Base-by-base conservation (phyloP, 176 grass and related monocot species). In the Bolboschoenus planiculmis region DNA sequence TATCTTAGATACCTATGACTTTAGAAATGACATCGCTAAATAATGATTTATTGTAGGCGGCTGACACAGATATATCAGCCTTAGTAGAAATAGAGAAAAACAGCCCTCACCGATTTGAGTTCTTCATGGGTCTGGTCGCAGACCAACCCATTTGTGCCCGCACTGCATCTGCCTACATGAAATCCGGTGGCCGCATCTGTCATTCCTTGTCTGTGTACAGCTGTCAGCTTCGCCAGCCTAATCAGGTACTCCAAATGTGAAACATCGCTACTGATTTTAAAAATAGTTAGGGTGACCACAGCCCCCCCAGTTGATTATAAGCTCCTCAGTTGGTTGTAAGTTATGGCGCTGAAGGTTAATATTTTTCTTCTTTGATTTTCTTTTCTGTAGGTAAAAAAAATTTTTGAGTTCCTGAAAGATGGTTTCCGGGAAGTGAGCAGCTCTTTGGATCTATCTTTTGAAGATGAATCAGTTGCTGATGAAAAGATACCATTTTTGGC, bases 31-130 rank as follows among this genome's bases (percentile, higher is more conserved):
- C 23, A 29, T 51, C 10, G 16, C 8, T 47, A 61, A 48, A 7
- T 85, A 16, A 50, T 83, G 15, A 83, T 35, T 31, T 80, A 57
- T 91, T 88, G 57, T 83, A 99, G 96, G 96, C 96, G 62, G 89
- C 87, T 55, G 96, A 99, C 84, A 99, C 96, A 72, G 96, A 99
- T 87, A 99, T 95, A 80, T 99, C 96, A 50, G 96, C 96, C 67
- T 85, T 99, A 51, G 96, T 99, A 34, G 96, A 95, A 88, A 99
- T 99, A 84, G 96, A 99, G 86, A 99, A 99, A 89, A 99, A 93
- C 54, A 95, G 92, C 81, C 86, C 82, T 24, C 96, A 99, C 90
- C 87, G 96, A 10, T 99, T 99, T 20, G 96, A 99, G 80, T 99
- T 99, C 70, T 99, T 99, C 61, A 99, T 99, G 96, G 92, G 94